These are phyloP conservation scores for Eutreptiella sp. DNA, from an alignment of 208 protist species.

Conservation along the genomic window DNA sequence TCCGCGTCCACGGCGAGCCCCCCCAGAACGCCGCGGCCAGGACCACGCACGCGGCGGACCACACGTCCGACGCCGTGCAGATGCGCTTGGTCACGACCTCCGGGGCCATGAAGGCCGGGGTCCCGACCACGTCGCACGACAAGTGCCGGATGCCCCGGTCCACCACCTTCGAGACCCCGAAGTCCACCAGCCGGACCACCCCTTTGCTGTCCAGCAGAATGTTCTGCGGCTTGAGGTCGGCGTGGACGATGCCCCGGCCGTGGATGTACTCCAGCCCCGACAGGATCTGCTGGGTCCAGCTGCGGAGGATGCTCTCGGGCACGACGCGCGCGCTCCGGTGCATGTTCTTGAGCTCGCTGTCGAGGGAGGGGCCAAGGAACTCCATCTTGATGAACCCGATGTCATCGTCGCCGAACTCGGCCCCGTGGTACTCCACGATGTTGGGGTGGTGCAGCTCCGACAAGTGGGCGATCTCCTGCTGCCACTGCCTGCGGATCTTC, in stretches of 20 bases:
- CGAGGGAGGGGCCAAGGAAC: background rate
- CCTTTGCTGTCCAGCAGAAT: conserved; percentile 77
- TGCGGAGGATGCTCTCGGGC: too few species aligned
- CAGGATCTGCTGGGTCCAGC: too few species aligned
- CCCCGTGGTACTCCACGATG: conserved; percentile 1
- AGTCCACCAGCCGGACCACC: conserved; percentile 85
- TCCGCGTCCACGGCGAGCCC: too few species aligned
- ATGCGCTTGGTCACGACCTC: conserved; percentile 32
- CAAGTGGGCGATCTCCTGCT: background rate
- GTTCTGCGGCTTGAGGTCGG: conserved; percentile 88
- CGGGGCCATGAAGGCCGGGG: conserved; percentile 68
- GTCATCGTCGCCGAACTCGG: background rate
- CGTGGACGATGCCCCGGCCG: conserved; percentile 69
- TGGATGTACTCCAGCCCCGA: conserved; percentile 78
- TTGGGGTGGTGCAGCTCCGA: background rate
- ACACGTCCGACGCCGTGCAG: conserved; percentile 77
- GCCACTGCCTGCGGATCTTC: too few species aligned
- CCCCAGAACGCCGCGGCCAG: too few species aligned
- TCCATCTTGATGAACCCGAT: background rate
- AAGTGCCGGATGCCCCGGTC: conserved; percentile 73
- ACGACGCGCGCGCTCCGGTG: too few species aligned
- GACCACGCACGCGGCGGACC: conserved; percentile 78
- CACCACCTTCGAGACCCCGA: conserved; percentile 85
- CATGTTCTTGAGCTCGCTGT: background rate
- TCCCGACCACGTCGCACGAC: conserved; percentile 55